Base-by-base conservation (phyloP, 1,284 basidiomycete species). In the Moniliophthora roreri region DNA sequence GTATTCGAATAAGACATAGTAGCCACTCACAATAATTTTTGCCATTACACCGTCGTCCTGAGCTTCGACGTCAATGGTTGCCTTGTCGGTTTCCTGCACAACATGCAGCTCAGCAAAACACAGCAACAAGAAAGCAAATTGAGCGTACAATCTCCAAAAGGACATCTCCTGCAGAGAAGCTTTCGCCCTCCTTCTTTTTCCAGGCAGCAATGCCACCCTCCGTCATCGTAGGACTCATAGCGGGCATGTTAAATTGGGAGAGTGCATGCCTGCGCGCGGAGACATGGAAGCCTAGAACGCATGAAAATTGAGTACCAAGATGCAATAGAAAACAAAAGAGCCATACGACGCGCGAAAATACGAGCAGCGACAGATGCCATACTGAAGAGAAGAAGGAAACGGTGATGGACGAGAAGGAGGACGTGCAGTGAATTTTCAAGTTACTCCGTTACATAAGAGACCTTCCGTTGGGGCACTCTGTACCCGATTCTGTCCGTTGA, bases 171-270 rank as follows among this genome's bases (percentile, higher is more conserved):
- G 89, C 84, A 8, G 87, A 63, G 71, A 95, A 99, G 5, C 85
- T 58, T 63, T 98, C 95, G 55, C 97, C 97, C 72, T 97, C 93
- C 73, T 91, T 88, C 79, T 93, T 91, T 81, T 98, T 98, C 97
- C 97, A 99, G 41, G 81, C 79, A 48, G 96, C 91, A 69, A 99
- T 97, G 62, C 96, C 97, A 62, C 97, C 97, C 78, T 98, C 96
- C 10, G 94, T 95, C 96, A 99, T 99, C 58, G 96, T 99, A 48
- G 96, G 96, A 61, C 94, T 97, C 97, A 99, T 99, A 64, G 95
- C 96, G 55, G 96, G 96, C 95, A 99, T 98, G 62, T 88, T 80
- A 78, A 99, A 97, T 72, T 89, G 93, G 62, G 87, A 79, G 60
- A 98, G 84, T 45, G 89, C 95, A 74, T 82, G 76, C 62, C 87